phyloP scores from a whole-genome alignment of 1,284 basidiomycete species.

The Cutaneotrichosporon sp. region DNA sequence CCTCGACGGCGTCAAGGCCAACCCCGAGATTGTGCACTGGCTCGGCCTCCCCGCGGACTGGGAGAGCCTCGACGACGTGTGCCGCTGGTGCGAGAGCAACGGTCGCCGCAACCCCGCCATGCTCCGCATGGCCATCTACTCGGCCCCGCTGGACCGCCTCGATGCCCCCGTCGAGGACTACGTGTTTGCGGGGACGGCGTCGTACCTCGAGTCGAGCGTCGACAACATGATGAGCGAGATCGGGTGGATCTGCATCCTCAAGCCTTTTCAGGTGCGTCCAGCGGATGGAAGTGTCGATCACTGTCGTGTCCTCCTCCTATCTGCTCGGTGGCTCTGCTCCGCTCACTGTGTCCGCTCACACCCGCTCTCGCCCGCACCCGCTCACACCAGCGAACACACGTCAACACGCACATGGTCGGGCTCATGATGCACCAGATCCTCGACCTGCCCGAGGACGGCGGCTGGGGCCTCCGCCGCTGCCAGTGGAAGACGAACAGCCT shows the following conservation, averaged over 20 bases:
- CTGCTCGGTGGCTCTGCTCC: too few species aligned
- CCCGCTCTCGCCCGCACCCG: background rate
- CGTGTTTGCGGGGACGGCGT: slow-evolving; percentile 41
- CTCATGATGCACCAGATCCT: slow-evolving; percentile 44
- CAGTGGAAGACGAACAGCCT: slow-evolving; percentile 47
- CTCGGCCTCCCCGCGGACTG: slow-evolving; percentile 23
- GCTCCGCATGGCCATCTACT: slow-evolving; percentile 38
- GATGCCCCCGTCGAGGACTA: slow-evolving; percentile 30
- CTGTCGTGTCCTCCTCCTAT: background rate
- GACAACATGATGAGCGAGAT: slow-evolving; percentile 40
- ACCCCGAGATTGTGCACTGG: slow-evolving; percentile 32
- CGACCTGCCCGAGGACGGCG: slow-evolving; percentile 36
- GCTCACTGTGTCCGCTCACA: background rate
- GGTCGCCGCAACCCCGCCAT: slow-evolving; percentile 22
- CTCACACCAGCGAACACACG: slow-evolving; percentile 39
- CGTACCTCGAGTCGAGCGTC: slow-evolving; percentile 33
- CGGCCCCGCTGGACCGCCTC: slow-evolving; percentile 33
- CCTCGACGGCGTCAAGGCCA: slow-evolving; percentile 29
- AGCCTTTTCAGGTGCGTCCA: slow-evolving; percentile 40
- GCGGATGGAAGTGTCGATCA: too few species aligned
- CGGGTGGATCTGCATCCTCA: slow-evolving; percentile 43
- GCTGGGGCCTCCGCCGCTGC: slow-evolving; percentile 42
- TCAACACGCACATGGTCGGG: slow-evolving; percentile 44
- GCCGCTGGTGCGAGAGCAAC: slow-evolving; percentile 33
- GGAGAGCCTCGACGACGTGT: slow-evolving; percentile 33